Evolutionary conservation across 305 asterid species (phyloP).

Genomic region (Salvia sclarea): DNA sequence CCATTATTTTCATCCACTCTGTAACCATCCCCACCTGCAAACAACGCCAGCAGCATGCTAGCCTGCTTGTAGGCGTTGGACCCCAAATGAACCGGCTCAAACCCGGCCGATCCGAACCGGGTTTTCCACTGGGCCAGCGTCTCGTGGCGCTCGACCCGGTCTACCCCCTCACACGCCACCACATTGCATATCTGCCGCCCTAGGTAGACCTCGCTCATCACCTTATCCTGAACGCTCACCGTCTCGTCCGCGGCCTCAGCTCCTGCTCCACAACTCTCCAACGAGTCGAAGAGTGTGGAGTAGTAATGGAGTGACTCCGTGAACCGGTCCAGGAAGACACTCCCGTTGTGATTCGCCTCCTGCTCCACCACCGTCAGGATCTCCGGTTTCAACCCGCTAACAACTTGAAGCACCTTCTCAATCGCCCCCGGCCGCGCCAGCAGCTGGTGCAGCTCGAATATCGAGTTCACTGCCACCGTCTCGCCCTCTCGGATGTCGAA

Average conservation of each 20-base stretch:
- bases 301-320: conserved; percentile 79
- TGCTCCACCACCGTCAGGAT: conserved; percentile 84
- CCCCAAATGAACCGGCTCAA: conserved; percentile 70
- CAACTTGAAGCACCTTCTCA: conserved; percentile 57
- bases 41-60: conserved; percentile 72
- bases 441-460: conserved; percentile 74
- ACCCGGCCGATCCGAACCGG: conserved; percentile 58
- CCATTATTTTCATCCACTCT: conserved; percentile 86
- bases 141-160: conserved; percentile 96
- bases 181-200: conserved; percentile 89
- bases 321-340: conserved; percentile 74
- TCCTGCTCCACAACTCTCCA: conserved; percentile 63
- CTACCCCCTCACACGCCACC: conserved; percentile 85
- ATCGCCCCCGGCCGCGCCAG: conserved; percentile 67
- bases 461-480: conserved; percentile 76
- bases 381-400: conserved; percentile 62
- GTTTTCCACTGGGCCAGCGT: conserved; percentile 68
- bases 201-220: conserved; percentile 83
- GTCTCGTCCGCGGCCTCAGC: conserved; percentile 44
- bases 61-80: conserved; percentile 90
- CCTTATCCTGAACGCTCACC: conserved; percentile 67
- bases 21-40: conserved; percentile 88
- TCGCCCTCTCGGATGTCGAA: conserved; percentile 71
- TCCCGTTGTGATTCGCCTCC: conserved; percentile 84
- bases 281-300: conserved; percentile 86